Conservation (phyloP, 768 basidiomycete genomes). For the Rhodotorula babjevae region DNA sequence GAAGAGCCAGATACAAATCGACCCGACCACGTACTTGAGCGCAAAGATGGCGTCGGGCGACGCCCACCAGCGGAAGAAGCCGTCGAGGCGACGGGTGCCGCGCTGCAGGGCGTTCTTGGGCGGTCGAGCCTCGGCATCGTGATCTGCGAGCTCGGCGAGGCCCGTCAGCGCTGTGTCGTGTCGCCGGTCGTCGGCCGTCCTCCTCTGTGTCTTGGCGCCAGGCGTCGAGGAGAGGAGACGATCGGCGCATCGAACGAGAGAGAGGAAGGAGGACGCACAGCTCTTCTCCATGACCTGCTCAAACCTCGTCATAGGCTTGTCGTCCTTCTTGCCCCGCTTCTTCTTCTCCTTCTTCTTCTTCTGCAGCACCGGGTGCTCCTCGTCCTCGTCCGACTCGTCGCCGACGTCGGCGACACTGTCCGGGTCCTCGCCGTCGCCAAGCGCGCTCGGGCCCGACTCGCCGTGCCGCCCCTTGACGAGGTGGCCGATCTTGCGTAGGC, state of each 20-base stretch:
- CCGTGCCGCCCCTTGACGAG: conserved; percentile 26
- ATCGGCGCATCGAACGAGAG: too few species aligned
- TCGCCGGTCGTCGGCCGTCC: too few species aligned
- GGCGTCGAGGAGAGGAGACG: too few species aligned
- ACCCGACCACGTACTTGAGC: conserved; percentile 54
- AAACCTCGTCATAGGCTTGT: conserved; percentile 30
- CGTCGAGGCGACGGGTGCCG: conserved; percentile 3
- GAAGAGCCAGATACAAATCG: conserved; percentile 57
- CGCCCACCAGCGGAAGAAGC: conserved; percentile 13
- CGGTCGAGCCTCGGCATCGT: conserved; percentile 27
- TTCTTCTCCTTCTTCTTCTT: background rate
- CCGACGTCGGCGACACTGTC: conserved; percentile 10
- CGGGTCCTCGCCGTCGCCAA: conserved; percentile 8
- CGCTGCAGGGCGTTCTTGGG: conserved; percentile 26
- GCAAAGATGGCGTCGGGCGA: conserved; percentile 49
- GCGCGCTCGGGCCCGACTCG: background rate
- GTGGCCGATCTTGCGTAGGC: conserved; percentile 48
- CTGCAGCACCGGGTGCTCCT: background rate
- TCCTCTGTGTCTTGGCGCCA: too few species aligned
- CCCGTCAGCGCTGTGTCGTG: too few species aligned
- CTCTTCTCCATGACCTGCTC: background rate
- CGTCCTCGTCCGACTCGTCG: background rate
- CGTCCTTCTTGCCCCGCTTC: conserved; percentile 21
- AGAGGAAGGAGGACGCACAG: background rate
- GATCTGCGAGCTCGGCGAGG: background rate